Evolutionary conservation across 768 basidiomycete genomes (phyloP).

Genomic region (Naematelia aurantialba): DNA sequence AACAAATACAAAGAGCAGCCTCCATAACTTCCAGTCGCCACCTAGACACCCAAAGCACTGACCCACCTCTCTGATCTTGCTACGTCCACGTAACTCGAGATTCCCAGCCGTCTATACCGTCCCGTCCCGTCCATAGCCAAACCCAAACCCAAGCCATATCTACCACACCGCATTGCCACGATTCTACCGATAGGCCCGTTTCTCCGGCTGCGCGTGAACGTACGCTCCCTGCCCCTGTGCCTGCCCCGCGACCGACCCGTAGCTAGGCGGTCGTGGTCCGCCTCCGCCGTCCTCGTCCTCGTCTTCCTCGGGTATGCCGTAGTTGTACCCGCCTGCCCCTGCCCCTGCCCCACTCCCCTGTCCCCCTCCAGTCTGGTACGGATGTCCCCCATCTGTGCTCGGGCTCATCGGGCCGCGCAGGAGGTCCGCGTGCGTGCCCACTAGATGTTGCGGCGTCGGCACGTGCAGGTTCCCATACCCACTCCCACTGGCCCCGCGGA

Average conservation of each 20-base stretch:
- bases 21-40: too few relatives aligned
- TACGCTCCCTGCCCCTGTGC: too few relatives aligned
- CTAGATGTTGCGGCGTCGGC: slow-evolving; percentile 26
- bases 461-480: slow-evolving; percentile 4
- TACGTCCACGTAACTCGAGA: too few relatives aligned
- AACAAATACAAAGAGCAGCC: too few relatives aligned
- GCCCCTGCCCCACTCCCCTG: not conserved
- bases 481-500: not conserved
- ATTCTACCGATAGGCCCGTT: slow-evolving; percentile 11
- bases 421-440: slow-evolving; percentile 12
- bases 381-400: slow-evolving; percentile 1
- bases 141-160: too few relatives aligned
- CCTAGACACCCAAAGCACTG: too few relatives aligned
- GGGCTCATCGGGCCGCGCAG: slow-evolving; percentile 1
- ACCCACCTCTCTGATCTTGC: too few relatives aligned
- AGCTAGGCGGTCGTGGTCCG: slow-evolving; percentile 12
- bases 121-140: too few relatives aligned
- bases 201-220: slow-evolving; percentile 6
- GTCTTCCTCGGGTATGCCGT: not conserved
- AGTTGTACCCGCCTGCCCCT: not conserved
- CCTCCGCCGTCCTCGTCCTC: not conserved
- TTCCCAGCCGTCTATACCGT: too few relatives aligned
- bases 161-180: too few relatives aligned
- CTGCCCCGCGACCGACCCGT: slow-evolving; percentile 6
- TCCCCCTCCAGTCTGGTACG: too few relatives aligned